Percentiles rank a stretch among this genome's conserved stretches.
These are phyloP conservation scores for Periglandula ipomoeae DNA, from an alignment of 2,329 filamentous ascomycete genomes.

Conservation along the genomic window DNA sequence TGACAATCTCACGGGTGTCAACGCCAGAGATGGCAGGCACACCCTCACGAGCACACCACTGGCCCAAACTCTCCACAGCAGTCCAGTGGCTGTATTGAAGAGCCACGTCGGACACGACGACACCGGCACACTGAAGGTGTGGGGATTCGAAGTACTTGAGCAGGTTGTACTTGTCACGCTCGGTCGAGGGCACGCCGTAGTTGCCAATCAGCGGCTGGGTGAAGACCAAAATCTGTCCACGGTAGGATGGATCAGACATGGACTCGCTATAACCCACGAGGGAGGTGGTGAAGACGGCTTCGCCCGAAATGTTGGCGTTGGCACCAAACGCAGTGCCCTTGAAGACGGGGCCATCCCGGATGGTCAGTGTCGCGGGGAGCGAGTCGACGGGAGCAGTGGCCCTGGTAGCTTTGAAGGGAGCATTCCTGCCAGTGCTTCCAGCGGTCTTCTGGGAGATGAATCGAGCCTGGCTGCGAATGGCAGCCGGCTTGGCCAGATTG, in stretches of 20 bases:
- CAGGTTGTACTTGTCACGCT: slow-evolving; percentile 79
- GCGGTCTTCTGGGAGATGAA: slow-evolving; percentile 32
- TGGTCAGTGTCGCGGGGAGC: slow-evolving; percentile 74
- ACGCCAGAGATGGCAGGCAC: slow-evolving; percentile 94
- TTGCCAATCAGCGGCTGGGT: slow-evolving; percentile 97
- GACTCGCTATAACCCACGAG: slow-evolving; percentile 97
- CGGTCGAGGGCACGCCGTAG: slow-evolving; percentile 86
- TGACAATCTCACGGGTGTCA: slow-evolving; percentile 94
- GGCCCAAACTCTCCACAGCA: slow-evolving; percentile 81
- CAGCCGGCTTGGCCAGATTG: slow-evolving; percentile 43
- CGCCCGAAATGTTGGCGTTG: slow-evolving; percentile 91
- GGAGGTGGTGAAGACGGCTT: slow-evolving; percentile 97
- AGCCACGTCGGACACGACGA: slow-evolving; percentile 92
- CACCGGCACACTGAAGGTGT: slow-evolving; percentile 90
- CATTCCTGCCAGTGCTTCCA: slow-evolving; percentile 60
- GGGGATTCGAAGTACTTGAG: slow-evolving; percentile 98
- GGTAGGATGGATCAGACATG: slow-evolving; percentile 79
- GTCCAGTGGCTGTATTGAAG: slow-evolving; percentile 98
- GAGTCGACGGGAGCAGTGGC: slow-evolving; percentile 55
- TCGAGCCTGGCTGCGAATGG: slow-evolving; percentile 30
- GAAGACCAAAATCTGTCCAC: slow-evolving; percentile 95
- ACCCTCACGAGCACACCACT: slow-evolving; percentile 95
- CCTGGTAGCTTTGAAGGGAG: slow-evolving; percentile 48
- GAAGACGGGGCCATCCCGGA: slow-evolving; percentile 92
- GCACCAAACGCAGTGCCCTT: slow-evolving; percentile 94